Evolutionary conservation across 1,139 yeast species (phyloP).

Genomic region (Suhomyces atakaporum): DNA sequence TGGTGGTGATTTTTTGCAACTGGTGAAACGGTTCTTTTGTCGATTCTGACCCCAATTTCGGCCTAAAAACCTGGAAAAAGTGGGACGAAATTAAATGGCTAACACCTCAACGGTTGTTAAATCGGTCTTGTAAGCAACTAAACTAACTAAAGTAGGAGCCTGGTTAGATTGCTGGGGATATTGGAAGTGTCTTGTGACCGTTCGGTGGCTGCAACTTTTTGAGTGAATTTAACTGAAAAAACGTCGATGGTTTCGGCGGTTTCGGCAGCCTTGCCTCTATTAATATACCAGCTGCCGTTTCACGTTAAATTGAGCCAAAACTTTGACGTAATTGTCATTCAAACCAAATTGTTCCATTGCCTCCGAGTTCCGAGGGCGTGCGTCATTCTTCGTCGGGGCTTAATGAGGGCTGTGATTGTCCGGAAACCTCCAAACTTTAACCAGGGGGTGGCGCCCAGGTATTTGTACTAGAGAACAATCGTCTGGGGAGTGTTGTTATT

Average conservation of each 20-base stretch:
- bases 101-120: no score
- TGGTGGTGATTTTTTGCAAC: not conserved
- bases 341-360: not conserved
- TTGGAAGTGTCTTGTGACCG: no score
- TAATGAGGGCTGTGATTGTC: not conserved
- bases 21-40: not conserved
- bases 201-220: no score
- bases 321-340: not conserved
- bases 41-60: no score
- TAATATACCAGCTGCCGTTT: not conserved
- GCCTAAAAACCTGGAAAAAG: no score
- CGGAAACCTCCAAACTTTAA: not conserved
- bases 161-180: no score
- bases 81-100: no score
- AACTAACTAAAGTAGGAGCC: no score
- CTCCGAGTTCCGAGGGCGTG: slow-evolving; percentile 1
- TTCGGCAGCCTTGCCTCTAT: not conserved
- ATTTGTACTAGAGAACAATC: not conserved
- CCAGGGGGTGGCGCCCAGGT: not conserved
- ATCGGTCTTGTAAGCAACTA: no score
- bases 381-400: not conserved
- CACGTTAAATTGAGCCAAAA: not conserved
- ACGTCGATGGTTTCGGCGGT: not conserved
- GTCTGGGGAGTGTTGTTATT: no score
- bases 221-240: no score